These are phyloP conservation scores for Naganishia liquefaciens DNA, from an alignment of 1,284 basidiomycete species.

Conservation along the genomic window DNA sequence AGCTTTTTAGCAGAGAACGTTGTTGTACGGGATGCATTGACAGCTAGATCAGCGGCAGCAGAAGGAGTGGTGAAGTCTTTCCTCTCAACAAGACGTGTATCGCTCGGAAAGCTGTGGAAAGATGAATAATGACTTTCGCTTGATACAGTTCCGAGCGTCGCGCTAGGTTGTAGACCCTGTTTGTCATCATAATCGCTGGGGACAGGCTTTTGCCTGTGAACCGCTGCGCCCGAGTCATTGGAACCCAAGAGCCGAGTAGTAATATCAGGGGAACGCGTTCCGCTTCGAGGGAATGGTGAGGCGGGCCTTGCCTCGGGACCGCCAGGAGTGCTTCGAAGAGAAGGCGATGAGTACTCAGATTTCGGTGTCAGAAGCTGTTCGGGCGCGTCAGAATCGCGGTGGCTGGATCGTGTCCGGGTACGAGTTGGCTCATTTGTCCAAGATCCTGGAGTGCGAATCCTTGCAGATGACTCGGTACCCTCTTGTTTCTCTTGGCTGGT, in stretches of 20 bases:
- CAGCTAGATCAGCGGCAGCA: background rate
- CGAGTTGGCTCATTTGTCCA: background rate
- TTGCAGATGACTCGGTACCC: background rate
- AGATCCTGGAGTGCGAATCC: background rate
- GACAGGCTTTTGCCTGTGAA: background rate
- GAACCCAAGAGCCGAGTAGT: background rate
- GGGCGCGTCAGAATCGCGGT: slow-evolving; percentile 3
- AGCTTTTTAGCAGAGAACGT: background rate
- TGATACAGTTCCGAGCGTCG: background rate
- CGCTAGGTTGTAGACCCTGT: background rate
- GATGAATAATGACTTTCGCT: slow-evolving; percentile 7
- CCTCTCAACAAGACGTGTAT: background rate
- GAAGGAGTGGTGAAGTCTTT: no score
- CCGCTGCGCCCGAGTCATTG: background rate
- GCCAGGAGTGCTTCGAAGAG: background rate
- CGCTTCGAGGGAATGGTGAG: background rate
- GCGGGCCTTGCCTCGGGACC: background rate
- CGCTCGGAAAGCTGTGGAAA: slow-evolving; percentile 15
- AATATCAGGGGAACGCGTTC: background rate
- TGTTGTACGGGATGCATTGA: background rate
- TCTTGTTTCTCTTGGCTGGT: background rate
- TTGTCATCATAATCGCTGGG: background rate
- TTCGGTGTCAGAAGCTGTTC: slow-evolving; percentile 21
- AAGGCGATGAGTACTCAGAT: slow-evolving; percentile 7
- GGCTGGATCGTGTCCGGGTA: background rate